phyloP scores from a whole-genome alignment of 2,329 filamentous ascomycete genomes.

The Epichloe baconii region DNA sequence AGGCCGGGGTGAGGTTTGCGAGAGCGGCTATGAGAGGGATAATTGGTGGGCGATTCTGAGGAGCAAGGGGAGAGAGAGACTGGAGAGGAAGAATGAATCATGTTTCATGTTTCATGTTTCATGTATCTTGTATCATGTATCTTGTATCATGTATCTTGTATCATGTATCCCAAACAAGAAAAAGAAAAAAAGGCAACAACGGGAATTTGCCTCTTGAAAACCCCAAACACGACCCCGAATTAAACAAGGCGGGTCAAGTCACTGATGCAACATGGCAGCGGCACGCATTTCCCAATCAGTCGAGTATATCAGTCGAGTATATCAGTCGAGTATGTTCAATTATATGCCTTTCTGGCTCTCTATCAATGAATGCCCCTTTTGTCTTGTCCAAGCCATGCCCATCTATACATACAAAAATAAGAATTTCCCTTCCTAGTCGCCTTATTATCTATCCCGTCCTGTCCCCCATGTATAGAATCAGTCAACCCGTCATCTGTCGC shows the following conservation, averaged over 20 bases:
- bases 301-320: neutral
- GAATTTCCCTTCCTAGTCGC: neutral
- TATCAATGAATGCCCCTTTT: neutral
- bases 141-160: no score
- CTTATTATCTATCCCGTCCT: neutral
- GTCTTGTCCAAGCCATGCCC: constrained; percentile 1
- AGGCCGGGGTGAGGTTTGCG: constrained; percentile 65
- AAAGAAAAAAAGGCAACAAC: no score
- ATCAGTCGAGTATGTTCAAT: neutral
- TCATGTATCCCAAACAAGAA: no score
- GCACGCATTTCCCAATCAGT: neutral
- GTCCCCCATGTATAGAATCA: neutral
- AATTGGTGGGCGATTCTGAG: constrained; percentile 85
- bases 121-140: no score
- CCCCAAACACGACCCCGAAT: no score
- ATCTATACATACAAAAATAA: neutral
- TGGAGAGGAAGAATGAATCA: no score
- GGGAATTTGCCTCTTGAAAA: no score
- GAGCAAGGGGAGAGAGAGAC: neutral
- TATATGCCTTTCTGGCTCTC: neutral
- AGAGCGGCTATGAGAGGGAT: constrained; percentile 86
- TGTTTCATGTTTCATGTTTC: no score
- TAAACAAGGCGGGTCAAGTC: no score
- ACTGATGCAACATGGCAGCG: neutral
- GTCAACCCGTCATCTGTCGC: neutral